Conservation (phyloP, 2,329 filamentous ascomycete genomes). For the Aspergillus latus region DNA sequence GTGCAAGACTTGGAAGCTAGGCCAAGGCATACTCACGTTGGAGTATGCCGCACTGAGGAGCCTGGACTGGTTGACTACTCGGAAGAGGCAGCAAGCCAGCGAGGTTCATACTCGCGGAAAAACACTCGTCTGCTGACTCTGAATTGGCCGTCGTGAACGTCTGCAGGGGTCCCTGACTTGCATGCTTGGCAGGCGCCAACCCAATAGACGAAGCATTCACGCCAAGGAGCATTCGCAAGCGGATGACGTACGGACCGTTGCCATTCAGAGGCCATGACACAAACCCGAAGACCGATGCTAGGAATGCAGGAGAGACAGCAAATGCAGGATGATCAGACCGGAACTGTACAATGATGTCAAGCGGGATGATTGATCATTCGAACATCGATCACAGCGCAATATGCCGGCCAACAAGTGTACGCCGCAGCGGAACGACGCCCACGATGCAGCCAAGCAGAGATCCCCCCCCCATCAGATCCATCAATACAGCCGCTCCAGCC, state of each 20-base stretch:
- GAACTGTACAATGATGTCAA: background rate
- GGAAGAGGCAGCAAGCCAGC: background rate
- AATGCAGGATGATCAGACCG: constrained; percentile 9
- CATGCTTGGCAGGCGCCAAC: constrained; percentile 19
- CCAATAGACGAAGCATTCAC: constrained; percentile 23
- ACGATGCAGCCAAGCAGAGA: constrained; percentile 12
- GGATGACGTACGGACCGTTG: background rate
- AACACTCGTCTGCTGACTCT: background rate
- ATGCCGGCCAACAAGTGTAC: background rate
- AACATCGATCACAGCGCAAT: background rate
- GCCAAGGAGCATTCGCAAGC: constrained; percentile 24
- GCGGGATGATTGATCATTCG: constrained; percentile 9
- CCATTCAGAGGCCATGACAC: background rate
- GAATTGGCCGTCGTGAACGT: background rate
- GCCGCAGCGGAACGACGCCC: background rate
- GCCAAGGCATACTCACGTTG: too few species aligned
- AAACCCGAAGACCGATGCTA: background rate
- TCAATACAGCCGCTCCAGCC: constrained; percentile 72
- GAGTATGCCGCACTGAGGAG: too few species aligned
- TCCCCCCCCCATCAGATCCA: background rate
- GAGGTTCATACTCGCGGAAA: background rate
- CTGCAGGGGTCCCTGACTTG: constrained; percentile 12
- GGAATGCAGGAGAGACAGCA: constrained; percentile 16
- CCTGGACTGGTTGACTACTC: too few species aligned
- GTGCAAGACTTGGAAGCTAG: too few species aligned